Evolutionary conservation across 208 protist species (phyloP), one percentile per base, ranked within the genome.

Genomic region (Trypanosoma lewisi): DNA sequence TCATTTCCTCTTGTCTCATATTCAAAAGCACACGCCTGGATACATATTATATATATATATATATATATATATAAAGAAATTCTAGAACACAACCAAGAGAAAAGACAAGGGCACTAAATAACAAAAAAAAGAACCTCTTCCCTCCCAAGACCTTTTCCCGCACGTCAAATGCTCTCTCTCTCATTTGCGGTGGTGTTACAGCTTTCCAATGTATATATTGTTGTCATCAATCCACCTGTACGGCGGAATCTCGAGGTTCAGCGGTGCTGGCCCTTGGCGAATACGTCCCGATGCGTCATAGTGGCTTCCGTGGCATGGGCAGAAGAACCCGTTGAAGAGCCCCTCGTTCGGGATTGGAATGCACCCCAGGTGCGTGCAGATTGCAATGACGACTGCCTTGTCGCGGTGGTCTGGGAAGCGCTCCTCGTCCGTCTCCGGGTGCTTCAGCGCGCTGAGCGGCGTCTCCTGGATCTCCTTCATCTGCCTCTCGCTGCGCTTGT

Each of bases 301-400:
- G 79, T 99, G 97, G 67, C 92, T 98, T 76, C 98, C 98, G 83
- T 99, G 98, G 92, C 98, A 99, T 9, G 98, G 98, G 83, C 98
- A 99, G 89, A 99, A 99, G 87, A 97, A 99, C 48, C 96, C 98
- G 68, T 89, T 91, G 77, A 94, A 98, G 54, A 98, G 94, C 44
- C 98, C 98, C 59, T 93, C 91, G 70, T 98, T 97, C 36, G 83
- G 83, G 60, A 99, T 95, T 57, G 98, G 98, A 33, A 99, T 96
- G 67, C 98, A 99, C 73, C 98, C 98, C 12, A 99, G 83, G 80
- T 99, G 98, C 12, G 98, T 99, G 89, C 98, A 99, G 48, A 99
- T 98, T 70, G 97, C 98, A 67, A 99, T 90, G 4, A 99, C 75
- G 36, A 99, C 83, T 23, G 98, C 87, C 87, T 91, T 97, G 53